Conservation (phyloP, 1,284 basidiomycete genomes). For the Garcileccinum viscosum region DNA sequence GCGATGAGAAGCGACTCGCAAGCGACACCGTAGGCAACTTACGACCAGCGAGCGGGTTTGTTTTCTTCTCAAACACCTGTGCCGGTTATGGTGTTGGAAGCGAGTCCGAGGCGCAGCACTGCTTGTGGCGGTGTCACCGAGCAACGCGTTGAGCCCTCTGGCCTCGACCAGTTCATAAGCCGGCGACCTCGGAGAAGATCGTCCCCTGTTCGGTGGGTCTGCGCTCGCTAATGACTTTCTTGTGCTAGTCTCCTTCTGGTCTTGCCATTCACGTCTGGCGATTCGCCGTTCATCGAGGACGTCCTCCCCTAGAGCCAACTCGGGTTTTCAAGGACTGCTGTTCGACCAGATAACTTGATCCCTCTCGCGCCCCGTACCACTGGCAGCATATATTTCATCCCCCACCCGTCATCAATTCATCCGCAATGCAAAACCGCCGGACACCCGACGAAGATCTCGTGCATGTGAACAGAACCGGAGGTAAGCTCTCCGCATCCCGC, state of each 20-base stretch:
- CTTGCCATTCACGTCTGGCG: background rate
- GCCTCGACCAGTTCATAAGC: background rate
- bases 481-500: constrained; percentile 30
- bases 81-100: background rate
- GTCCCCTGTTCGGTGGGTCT: background rate
- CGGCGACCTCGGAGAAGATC: background rate
- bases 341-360: no score
- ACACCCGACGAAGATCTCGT: constrained; percentile 20
- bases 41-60: background rate
- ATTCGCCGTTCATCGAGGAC: no score
- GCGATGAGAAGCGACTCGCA: no score
- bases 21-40: no score
- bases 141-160: background rate
- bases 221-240: no score
- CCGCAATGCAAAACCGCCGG: constrained; percentile 34
- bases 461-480: constrained; percentile 27
- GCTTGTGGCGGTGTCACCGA: background rate
- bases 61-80: background rate
- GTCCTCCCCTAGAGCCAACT: no score
- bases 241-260: background rate
- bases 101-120: background rate
- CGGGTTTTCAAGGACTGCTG: no score
- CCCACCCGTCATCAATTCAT: no score
- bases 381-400: no score
- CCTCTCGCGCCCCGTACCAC: no score